Evolutionary conservation across 108 stramenopile genomes (phyloP), one percentile per base, ranked within the genome.

Genomic region (Nitzschia palea): DNA sequence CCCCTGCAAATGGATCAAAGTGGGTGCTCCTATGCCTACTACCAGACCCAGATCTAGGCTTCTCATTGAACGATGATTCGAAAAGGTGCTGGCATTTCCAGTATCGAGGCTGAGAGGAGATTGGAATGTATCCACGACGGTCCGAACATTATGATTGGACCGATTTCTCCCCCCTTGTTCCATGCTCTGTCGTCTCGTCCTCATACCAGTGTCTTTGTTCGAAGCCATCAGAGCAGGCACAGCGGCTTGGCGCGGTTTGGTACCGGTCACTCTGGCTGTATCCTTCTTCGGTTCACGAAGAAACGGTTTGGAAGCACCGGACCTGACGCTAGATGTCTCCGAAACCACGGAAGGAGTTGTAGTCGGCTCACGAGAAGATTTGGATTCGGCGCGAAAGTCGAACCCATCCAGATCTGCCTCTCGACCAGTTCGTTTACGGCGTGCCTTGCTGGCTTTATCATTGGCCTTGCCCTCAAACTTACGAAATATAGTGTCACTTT

Each of bases 391-490:
- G 30, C 65, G 51, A 35, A 65, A 83, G 32, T 83, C 82, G 55
- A 83, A 83, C 36, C 69, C 68, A 53, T 79, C 78, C 61, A 83
- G 60, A 56, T 79, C 82, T 22, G 78, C 71, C 55, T 76, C 78
- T n/a, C 55, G 47, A 12, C 50, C 65, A 22, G 53, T 30, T 57
- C 72, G 71, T 53, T 71, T 63, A 22, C 65, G 44, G 45, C 74
- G 50, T 20, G 55, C 30, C 56, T 65, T 70, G 50, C 56, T 50
- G 8, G 45, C 51, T 30, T 63, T 72, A 12, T 67, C 74, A 31
- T 61, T 44, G 4, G 70, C 54, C 45, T 48, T 44, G 4, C 53
- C 55, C 35, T 65, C 63, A 47, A 65, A 83, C 37, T 75, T 67
- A 25, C 69, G 65, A 30, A 83, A 79, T 14, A 57, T 48, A 10